A percentile compares a stretch with the other conserved stretches of the same genome.
Conservation (phyloP, 2,329 filamentous ascomycete genomes). For the Emmonsiellopsis sp. region DNA sequence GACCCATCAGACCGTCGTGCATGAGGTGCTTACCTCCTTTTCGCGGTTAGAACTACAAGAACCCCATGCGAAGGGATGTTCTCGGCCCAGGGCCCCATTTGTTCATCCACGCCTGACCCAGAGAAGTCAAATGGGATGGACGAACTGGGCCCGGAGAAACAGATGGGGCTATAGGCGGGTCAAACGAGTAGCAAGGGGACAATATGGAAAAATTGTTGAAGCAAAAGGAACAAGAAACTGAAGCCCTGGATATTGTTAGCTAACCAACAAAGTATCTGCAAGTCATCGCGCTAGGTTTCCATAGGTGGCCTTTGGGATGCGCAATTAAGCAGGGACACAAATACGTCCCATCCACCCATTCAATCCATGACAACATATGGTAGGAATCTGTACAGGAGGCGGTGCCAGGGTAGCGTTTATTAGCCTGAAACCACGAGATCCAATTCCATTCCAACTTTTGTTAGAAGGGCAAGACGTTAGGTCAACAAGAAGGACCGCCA, state of each 20-base stretch:
- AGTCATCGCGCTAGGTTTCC: no score
- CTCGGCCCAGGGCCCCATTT: background rate
- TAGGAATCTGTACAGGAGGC: background rate
- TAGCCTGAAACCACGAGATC: background rate
- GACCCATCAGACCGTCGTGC: background rate
- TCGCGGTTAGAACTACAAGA: background rate
- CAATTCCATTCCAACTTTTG: no score
- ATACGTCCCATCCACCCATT: no score
- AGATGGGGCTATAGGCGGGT: background rate
- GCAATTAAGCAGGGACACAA: no score
- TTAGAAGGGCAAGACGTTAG: no score
- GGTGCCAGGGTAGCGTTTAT: background rate
- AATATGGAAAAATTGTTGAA: no score
- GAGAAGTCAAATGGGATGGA: background rate
- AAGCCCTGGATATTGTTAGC: no score
- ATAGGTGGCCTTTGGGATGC: no score
- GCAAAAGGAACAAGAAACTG: no score
- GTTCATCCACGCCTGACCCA: background rate
- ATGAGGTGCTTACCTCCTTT: background rate
- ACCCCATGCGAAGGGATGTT: background rate
- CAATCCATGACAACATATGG: background rate
- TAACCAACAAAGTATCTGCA: no score
- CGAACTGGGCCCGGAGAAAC: background rate
- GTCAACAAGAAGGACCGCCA: background rate
- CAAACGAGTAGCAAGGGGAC: no score